Percentiles rank a stretch among this genome's conserved stretches.
Evolutionary conservation across 164 flowering plant genomes (phyloP).

Genomic region (Sextonia rubra): DNA sequence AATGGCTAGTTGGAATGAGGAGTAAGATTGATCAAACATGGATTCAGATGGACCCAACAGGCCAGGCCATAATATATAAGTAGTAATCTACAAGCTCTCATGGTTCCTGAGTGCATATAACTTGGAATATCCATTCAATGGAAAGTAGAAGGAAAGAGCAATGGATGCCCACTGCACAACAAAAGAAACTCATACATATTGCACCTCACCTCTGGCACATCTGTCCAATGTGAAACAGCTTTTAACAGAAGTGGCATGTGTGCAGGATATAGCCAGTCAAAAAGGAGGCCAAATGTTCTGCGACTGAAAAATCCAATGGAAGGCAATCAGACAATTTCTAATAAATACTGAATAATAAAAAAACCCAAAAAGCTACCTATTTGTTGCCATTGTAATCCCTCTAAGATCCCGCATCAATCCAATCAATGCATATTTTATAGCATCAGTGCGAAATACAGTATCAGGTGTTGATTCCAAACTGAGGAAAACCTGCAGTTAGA

Average conservation of each 20-base stretch:
- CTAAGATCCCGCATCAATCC: conserved; percentile 96
- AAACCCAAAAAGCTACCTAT: conserved; percentile 43
- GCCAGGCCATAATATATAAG: not conserved
- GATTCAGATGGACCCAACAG: no score
- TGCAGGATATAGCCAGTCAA: conserved; percentile 98
- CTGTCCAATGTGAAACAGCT: conserved; percentile 86
- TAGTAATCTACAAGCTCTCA: not conserved
- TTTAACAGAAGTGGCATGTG: conserved; percentile 87
- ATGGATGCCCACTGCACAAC: not conserved
- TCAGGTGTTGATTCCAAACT: conserved; percentile 89
- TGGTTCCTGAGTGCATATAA: no score
- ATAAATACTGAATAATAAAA: not conserved
- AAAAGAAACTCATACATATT: not conserved
- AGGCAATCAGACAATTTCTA: not conserved
- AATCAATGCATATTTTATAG: conserved; percentile 81
- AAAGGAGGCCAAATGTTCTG: conserved; percentile 82
- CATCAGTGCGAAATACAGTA: conserved; percentile 73
- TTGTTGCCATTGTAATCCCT: conserved; percentile 98
- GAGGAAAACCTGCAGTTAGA: conserved; percentile 53
- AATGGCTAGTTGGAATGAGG: no score
- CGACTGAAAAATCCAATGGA: conserved; percentile 48
- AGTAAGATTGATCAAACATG: no score
- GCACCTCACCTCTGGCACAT: conserved; percentile 80
- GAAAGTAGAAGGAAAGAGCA: not conserved
- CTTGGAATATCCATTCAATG: no score